phyloP scores from a whole-genome alignment of 2,329 filamentous ascomycete species.

The Alternaria triticina region DNA sequence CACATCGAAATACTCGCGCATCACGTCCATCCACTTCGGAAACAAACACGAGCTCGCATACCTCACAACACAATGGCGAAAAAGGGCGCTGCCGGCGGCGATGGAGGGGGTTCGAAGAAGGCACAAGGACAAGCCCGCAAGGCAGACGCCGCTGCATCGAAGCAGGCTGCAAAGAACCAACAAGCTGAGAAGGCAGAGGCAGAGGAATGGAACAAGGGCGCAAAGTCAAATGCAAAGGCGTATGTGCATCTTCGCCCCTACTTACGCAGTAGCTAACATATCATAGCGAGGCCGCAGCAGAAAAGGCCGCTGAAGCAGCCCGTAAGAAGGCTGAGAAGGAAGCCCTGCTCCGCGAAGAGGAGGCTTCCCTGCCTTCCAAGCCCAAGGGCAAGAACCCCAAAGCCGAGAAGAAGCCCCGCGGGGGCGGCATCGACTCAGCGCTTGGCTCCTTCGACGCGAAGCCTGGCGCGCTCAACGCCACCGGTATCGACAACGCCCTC shows the following conservation, averaged over 20 bases:
- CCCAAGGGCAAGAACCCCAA: conserved; percentile 74
- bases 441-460: conserved; percentile 49
- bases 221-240: conserved; percentile 89
- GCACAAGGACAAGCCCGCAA: conserved; percentile 88
- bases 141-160: conserved; percentile 82
- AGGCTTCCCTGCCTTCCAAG: conserved; percentile 69
- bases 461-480: conserved; percentile 72
- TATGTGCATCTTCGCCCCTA: conserved; percentile 53
- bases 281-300: conserved; percentile 78
- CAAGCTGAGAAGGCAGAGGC: conserved; percentile 73
- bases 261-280: conserved; percentile 6
- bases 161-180: conserved; percentile 73
- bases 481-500: conserved; percentile 91
- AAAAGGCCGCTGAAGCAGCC: conserved; percentile 80
- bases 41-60: background rate
- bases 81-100: conserved; percentile 66
- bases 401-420: conserved; percentile 57
- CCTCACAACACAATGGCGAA: conserved; percentile 33
- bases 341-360: conserved; percentile 81
- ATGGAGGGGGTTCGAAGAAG: conserved; percentile 82
- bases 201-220: conserved; percentile 81
- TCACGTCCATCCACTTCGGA: background rate
- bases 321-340: conserved; percentile 94
- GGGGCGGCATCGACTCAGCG: conserved; percentile 69
- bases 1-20: background rate